Percentiles rank a stretch among this genome's conserved stretches.
These are phyloP conservation scores for Fomitopsis betulina DNA, from an alignment of 1,284 basidiomycete genomes.

Conservation along the genomic window DNA sequence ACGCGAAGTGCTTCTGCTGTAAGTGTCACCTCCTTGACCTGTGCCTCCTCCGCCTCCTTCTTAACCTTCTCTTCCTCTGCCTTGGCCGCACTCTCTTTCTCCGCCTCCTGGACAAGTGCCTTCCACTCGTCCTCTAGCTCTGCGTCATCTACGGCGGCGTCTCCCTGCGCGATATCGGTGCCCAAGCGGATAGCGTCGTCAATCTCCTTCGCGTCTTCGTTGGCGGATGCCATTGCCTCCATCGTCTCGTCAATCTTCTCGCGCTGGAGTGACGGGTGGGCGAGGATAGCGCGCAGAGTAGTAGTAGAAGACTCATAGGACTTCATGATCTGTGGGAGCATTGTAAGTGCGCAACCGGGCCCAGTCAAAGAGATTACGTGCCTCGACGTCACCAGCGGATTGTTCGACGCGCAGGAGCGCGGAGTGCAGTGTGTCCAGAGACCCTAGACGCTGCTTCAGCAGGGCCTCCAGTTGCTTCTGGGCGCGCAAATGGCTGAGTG, in stretches of 20 bases:
- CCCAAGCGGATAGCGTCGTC: conserved; percentile 74
- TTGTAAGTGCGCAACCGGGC: background rate
- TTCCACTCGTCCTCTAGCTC: conserved; percentile 61
- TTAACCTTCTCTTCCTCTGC: conserved; percentile 32
- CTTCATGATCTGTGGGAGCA: conserved; percentile 68
- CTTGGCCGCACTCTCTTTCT: conserved; percentile 39
- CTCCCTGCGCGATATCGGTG: conserved; percentile 51
- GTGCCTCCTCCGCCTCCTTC: conserved; percentile 6
- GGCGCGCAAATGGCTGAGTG: conserved; percentile 72
- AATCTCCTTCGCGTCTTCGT: conserved; percentile 78
- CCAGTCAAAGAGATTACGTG: conserved; percentile 28
- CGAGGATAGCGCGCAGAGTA: conserved; percentile 72
- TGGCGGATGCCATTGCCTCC: conserved; percentile 80
- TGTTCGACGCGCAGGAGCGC: conserved; percentile 84
- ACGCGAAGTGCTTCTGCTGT: background rate
- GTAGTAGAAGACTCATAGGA: conserved; percentile 79
- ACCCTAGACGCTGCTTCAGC: conserved; percentile 67
- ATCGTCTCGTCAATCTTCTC: conserved; percentile 82
- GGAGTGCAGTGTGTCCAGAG: conserved; percentile 69
- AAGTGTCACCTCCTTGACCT: conserved; percentile 4
- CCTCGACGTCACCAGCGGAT: conserved; percentile 85
- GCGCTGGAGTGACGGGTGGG: conserved; percentile 74
- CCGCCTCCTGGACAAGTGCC: conserved; percentile 45
- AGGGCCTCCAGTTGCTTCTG: conserved; percentile 81
- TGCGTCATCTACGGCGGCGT: conserved; percentile 46